Conservation (phyloP, 2,329 filamentous ascomycete species). For the Acarospora socialis region DNA sequence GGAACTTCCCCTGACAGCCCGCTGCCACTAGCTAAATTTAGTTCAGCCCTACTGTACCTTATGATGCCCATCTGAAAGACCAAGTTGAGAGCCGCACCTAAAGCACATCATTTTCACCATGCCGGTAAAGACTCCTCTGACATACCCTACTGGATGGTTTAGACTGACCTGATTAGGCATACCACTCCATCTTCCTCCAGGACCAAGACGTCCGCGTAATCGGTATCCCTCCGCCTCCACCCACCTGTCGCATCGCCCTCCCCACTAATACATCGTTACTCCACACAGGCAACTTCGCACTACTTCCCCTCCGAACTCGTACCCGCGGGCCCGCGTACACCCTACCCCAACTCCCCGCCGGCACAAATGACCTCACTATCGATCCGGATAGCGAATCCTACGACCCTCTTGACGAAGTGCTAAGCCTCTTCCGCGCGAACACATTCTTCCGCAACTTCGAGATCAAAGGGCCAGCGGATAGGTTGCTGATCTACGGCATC, state of each 20-base stretch:
- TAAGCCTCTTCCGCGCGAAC: constrained; percentile 89
- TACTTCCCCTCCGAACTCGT: constrained; percentile 86
- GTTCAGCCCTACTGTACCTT: no score
- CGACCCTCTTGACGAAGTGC: constrained; percentile 88
- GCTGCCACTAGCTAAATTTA: no score
- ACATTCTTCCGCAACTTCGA: constrained; percentile 99
- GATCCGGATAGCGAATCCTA: constrained; percentile 87
- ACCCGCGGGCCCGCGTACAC: constrained; percentile 90
- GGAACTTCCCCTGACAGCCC: no score
- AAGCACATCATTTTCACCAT: constrained; percentile 5
- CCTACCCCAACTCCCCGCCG: constrained; percentile 50
- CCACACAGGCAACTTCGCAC: constrained; percentile 75
- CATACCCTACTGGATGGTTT: constrained; percentile 1
- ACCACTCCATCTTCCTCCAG: constrained; percentile 93
- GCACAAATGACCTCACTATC: constrained; percentile 35
- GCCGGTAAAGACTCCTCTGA: constrained; percentile 6
- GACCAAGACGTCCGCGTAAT: constrained; percentile 55
- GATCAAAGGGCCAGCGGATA: constrained; percentile 89
- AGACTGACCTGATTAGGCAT: constrained; percentile 47
- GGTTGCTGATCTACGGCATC: constrained; percentile 92
- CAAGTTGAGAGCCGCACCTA: no score
- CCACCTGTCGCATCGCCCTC: constrained; percentile 5
- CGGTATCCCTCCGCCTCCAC: constrained; percentile 27
- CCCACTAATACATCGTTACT: constrained; percentile 24
- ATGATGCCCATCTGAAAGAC: no score